Percentiles rank a stretch among this genome's conserved stretches.
Conservation (phyloP, 2,329 filamentous ascomycete species). For the Claviceps monticola region DNA sequence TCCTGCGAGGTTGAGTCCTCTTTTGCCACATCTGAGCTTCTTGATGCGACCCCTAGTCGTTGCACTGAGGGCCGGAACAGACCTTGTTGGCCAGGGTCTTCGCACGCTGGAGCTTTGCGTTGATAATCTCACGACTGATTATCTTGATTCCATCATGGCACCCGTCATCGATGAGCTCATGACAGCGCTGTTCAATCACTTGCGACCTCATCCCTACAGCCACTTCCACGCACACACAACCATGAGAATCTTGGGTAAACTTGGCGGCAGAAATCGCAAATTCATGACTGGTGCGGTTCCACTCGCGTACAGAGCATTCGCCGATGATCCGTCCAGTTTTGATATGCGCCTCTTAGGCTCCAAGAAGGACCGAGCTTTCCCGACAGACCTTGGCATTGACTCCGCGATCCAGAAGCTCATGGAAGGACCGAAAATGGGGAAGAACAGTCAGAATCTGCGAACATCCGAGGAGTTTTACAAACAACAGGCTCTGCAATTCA, state of each 20-base stretch:
- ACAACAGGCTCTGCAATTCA: conserved; percentile 76
- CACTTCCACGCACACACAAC: conserved; percentile 97
- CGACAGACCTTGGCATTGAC: conserved; percentile 73
- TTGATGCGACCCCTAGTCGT: conserved; percentile 97
- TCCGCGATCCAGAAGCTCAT: conserved; percentile 77
- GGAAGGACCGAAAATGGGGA: conserved; percentile 56
- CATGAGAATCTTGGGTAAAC: conserved; percentile 90
- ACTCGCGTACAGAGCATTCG: conserved; percentile 70
- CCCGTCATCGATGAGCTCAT: conserved; percentile 98
- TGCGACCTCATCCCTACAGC: conserved; percentile 85
- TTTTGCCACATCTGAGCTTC: conserved; percentile 88
- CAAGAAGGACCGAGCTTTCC: conserved; percentile 77
- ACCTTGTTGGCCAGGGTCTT: conserved; percentile 87
- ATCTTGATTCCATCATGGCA: conserved; percentile 96
- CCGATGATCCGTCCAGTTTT: conserved; percentile 78
- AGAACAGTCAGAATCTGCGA: conserved; percentile 35
- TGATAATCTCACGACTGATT: conserved; percentile 94
- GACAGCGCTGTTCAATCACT: conserved; percentile 91
- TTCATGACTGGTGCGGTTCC: conserved; percentile 83
- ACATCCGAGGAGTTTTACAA: conserved; percentile 76
- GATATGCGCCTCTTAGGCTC: conserved; percentile 83
- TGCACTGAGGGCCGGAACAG: conserved; percentile 76
- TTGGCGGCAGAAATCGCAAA: conserved; percentile 88
- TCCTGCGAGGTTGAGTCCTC: conserved; percentile 81
- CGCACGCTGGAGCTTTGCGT: conserved; percentile 92